A percentile compares a stretch with the other conserved stretches of the same genome.
These are phyloP conservation scores for Coniferiporia sulphurascens DNA, from an alignment of 1,284 basidiomycete species.

Conservation along the genomic window DNA sequence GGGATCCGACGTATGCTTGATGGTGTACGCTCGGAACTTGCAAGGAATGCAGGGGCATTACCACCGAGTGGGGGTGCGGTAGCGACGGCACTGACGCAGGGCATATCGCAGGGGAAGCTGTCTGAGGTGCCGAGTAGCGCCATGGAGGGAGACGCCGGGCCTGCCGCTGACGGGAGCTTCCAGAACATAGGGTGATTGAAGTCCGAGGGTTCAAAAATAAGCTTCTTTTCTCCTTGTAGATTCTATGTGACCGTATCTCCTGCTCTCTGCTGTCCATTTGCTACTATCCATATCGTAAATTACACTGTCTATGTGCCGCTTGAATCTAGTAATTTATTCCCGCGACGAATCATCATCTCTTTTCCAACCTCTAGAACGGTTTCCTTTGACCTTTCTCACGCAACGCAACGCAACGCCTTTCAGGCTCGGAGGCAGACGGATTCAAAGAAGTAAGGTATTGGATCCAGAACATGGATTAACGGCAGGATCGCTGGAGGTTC, in stretches of 20 bases:
- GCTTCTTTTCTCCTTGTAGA: not conserved
- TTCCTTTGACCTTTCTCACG: too few relatives aligned
- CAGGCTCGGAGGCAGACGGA: too few relatives aligned
- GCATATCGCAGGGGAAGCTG: constrained; percentile 51
- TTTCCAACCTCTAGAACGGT: too few relatives aligned
- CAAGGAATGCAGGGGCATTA: constrained; percentile 37
- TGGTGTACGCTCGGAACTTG: constrained; percentile 54
- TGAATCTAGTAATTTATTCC: not conserved
- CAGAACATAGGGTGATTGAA: constrained; percentile 26
- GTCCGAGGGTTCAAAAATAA: too few relatives aligned
- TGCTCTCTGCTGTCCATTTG: not conserved
- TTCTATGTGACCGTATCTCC: not conserved
- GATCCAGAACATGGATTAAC: too few relatives aligned
- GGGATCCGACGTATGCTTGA: constrained; percentile 64
- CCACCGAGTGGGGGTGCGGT: constrained; percentile 26
- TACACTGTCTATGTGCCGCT: not conserved
- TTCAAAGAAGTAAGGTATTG: too few relatives aligned
- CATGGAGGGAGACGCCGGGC: constrained; percentile 31
- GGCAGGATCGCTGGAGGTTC: too few relatives aligned
- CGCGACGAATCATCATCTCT: too few relatives aligned
- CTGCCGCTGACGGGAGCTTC: constrained; percentile 28
- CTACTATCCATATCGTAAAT: not conserved
- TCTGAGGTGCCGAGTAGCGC: constrained; percentile 41
- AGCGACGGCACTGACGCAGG: constrained; percentile 36
- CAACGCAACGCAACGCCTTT: too few relatives aligned